A percentile compares a stretch with the other conserved stretches of the same genome.
phyloP scores from a whole-genome alignment of 495 filamentous ascomycete species.

The Hyaloscypha variabilis region DNA sequence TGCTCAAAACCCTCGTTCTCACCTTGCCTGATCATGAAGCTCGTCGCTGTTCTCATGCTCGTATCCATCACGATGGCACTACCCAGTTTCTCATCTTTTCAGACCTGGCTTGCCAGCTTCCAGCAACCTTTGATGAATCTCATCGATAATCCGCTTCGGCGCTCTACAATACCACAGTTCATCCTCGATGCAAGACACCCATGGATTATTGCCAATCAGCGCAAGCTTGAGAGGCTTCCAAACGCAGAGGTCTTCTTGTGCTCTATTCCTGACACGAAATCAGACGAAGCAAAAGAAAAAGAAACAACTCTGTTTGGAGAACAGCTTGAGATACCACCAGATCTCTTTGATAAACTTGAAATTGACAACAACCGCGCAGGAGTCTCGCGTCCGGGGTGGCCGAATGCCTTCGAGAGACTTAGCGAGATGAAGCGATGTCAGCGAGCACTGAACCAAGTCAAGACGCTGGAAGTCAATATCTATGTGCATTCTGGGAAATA shows the following conservation, averaged over 20 bases:
- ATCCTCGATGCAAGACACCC: conserved; percentile 16
- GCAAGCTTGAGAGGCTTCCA: conserved; percentile 16
- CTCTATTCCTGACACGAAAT: conserved; percentile 8
- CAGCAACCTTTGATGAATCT: conserved; percentile 7
- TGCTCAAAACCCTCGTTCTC: background rate
- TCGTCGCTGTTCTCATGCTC: conserved; percentile 4
- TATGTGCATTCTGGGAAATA: conserved; percentile 4
- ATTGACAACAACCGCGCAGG: conserved; percentile 6
- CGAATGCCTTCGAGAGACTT: conserved; percentile 17
- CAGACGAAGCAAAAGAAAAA: background rate
- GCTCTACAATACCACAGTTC: conserved; percentile 10
- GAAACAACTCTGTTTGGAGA: background rate
- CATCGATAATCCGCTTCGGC: conserved; percentile 12
- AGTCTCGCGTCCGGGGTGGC: conserved; percentile 13
- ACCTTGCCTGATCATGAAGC: conserved; percentile 1
- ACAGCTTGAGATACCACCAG: conserved; percentile 5
- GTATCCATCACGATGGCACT: conserved; percentile 3
- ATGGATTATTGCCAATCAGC: conserved; percentile 17
- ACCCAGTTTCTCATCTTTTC: background rate
- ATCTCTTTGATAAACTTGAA: conserved; percentile 5
- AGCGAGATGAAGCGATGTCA: conserved; percentile 7
- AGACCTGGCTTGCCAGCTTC: conserved; percentile 17
- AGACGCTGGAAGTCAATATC: conserved; percentile 3
- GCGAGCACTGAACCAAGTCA: conserved; percentile 11
- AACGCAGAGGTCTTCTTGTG: conserved; percentile 12